phyloP scores from a whole-genome alignment of 805 yeast species.

The Myxozyma vanderwaltii region DNA sequence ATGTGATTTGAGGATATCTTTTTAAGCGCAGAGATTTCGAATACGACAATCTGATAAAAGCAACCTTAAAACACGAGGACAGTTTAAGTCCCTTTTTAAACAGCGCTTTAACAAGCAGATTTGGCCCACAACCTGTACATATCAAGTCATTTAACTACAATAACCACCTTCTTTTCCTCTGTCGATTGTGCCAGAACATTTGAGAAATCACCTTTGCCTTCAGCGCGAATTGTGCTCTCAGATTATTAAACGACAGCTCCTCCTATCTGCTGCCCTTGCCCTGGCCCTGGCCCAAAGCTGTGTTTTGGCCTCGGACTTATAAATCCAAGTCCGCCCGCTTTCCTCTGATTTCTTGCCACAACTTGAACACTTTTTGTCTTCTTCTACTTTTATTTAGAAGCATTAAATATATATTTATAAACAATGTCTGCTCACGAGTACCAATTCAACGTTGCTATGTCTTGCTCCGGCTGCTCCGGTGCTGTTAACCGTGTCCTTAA shows the following conservation, averaged over 20 bases:
- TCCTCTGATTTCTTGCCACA: neutral
- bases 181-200: no score
- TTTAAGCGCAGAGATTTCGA: no score
- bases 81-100: no score
- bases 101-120: no score
- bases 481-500: conserved; percentile 73
- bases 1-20: no score
- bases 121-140: no score
- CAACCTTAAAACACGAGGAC: no score
- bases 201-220: no score
- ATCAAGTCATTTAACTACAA: no score
- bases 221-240: conserved; percentile 5
- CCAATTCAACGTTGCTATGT: conserved; percentile 80
- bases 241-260: neutral
- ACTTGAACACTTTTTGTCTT: no score
- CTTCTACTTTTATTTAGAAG: neutral
- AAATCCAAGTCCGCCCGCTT: neutral
- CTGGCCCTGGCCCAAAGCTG: neutral
- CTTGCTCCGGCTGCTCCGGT: conserved; percentile 81
- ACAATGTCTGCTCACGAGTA: conserved; percentile 52
- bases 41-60: no score
- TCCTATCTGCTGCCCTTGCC: conserved; percentile 1
- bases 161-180: no score
- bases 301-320: neutral
- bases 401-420: neutral